Evolutionary conservation across 768 basidiomycete genomes (phyloP).

Genomic region (Kwoniella mangroviensis): DNA sequence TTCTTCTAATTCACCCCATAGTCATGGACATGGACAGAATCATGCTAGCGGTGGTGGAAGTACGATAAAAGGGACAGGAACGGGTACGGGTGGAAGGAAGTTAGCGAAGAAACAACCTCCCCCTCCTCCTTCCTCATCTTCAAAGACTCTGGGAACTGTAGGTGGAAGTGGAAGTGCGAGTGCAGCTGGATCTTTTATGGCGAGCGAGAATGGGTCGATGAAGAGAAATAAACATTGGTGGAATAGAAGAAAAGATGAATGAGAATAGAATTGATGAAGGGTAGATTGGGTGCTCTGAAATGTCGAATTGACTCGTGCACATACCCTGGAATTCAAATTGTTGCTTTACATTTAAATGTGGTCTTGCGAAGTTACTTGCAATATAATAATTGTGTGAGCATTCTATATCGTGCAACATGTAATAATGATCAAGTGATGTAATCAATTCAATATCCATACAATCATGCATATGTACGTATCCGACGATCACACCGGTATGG

Average conservation of each 20-base stretch:
- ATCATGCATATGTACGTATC: too few relatives aligned
- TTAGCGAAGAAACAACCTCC: slow-evolving; percentile 8
- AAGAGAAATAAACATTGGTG: slow-evolving; percentile 21
- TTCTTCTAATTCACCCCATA: not conserved
- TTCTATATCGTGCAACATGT: not conserved
- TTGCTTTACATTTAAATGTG: not conserved
- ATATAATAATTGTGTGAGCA: too few relatives aligned
- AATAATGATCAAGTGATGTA: too few relatives aligned
- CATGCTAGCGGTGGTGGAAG: not conserved
- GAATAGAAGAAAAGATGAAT: slow-evolving; percentile 18
- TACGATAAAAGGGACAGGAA: not conserved
- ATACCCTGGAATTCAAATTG: too few relatives aligned
- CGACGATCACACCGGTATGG: too few relatives aligned
- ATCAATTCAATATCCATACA: too few relatives aligned
- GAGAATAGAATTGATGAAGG: not conserved
- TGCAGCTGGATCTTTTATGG: not conserved
- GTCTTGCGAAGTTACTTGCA: too few relatives aligned
- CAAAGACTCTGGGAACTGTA: not conserved
- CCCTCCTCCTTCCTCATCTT: not conserved
- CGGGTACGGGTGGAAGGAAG: not conserved
- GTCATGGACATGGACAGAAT: not conserved
- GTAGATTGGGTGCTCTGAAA: too few relatives aligned
- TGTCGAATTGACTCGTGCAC: too few relatives aligned
- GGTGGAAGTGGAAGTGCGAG: not conserved
- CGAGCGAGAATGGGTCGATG: slow-evolving; percentile 5